Evolutionary conservation across 2,329 filamentous ascomycete species (phyloP), one percentile per base, ranked within the genome.

Genomic region (Exophiala dermatitidis): DNA sequence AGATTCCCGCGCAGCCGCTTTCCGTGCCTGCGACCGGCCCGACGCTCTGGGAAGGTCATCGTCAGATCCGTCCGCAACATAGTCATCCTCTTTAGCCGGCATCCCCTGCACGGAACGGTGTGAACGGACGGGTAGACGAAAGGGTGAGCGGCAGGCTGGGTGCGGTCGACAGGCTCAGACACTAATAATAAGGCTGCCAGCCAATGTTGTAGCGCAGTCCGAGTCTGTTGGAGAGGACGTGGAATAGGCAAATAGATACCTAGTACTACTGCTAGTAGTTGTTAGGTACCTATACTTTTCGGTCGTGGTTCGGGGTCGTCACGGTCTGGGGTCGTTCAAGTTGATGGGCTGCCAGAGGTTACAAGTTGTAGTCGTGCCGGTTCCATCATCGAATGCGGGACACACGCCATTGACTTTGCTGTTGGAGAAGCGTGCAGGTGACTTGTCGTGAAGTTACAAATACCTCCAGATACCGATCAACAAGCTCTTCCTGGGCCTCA

Each of bases 1-100:
- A 66, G 69, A 62, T 67, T 69, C 51, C 63, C 67, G 52, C 31
- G 49, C 56, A 41, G 48, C 53, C 40, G 58, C 58, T 46, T 53
- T 46, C 55, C 59, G 49, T 54, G 46, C 51, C 50, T 49, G 41
- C 43, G 50, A 43, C 9, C 54, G 52, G 41, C 60, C 56, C 30
- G 54, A 47, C 31, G 50, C 60, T 44, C 48, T 32, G 19, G 58
- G 56, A 42, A 68, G 67, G 44, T 77, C 69, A 64, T 78, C 68
- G 49, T 77, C 71, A 40, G 73, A 72, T 55, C 72, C 71, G 45
- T 58, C 54, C 36, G 48, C 52, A 36, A 45, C 40, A 50, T 50
- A 50, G 68, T 78, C 73, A 65, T 78, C 73, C 59, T 77, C 75
- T 32, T 74, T 75, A 62, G 74, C 73, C 30, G 73, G 71, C 55